Base-by-base conservation (phyloP, 345 rosid genomes). In the Brassica nigra region DNA sequence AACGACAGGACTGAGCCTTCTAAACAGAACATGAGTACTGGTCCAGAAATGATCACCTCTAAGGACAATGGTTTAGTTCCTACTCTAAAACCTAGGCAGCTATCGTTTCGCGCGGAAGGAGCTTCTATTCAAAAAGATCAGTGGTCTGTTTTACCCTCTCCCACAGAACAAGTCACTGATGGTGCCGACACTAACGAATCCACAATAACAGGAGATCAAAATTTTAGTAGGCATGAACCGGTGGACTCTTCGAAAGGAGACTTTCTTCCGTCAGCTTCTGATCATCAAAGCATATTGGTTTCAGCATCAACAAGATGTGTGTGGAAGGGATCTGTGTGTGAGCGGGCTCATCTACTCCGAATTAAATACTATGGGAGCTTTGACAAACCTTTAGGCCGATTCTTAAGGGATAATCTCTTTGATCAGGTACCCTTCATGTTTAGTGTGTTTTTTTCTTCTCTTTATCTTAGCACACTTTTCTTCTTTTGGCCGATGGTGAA, bases 201-300 rank as follows among this genome's bases (percentile, higher is more conserved):
- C 59, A 76, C 81, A 49, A 75, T 83, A 70, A 30, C 66, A 68
- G 78, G 78, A 68, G 76, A 75, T 70, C 80, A 80, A 55, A 80
- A 39, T 69, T 12, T 18, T 75, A 44, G 65, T 73, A 69, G 57
- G 55, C 84, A 75, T 54, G 88, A 87, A 82, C 91, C 85, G 68
- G 69, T 71, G 29, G 90, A 82, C 70, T 75, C 91, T 78, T 84
- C 82, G 12, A 91, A 91, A 81, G 97, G 88, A 70, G 98, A 91
- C 69, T 91, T 95, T 87, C 89, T 90, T 83, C 95, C 99, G 16
- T 87, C 99, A 76, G 78, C 96, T 78, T 90, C 97, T 20, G 97
- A 93, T 75, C 93, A 95, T 83, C 99, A 89, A 82, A 95, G 98
- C 88, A 95, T 95, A 84, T 84, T 95, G 88, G 98, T 95, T 76